phyloP scores from a whole-genome alignment of 1,284 basidiomycete genomes.

The Pseudozyma hubeiensis region DNA sequence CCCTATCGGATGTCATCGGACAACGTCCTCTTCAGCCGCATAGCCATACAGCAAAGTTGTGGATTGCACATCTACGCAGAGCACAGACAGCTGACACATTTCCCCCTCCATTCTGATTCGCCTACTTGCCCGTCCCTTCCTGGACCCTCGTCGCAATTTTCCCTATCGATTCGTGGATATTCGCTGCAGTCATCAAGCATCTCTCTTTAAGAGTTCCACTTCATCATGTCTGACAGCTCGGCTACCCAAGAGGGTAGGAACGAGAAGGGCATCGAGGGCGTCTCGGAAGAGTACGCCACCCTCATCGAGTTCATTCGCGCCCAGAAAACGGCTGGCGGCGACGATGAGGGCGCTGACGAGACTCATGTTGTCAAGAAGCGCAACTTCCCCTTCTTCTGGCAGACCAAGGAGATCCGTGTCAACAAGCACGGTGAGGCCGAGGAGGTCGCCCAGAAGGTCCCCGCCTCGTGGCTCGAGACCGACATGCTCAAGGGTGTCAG shows the following conservation, averaged over 20 bases:
- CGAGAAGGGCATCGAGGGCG: conserved; percentile 41
- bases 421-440: conserved; percentile 68
- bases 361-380: conserved; percentile 65
- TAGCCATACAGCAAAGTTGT: too few relatives aligned
- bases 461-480: conserved; percentile 71
- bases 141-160: background rate
- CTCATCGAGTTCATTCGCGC: conserved; percentile 66
- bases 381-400: conserved; percentile 62
- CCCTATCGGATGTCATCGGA: too few relatives aligned
- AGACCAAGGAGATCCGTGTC: conserved; percentile 65
- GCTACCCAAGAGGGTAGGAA: conserved; percentile 54
- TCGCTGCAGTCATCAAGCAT: background rate
- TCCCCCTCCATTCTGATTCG: too few relatives aligned
- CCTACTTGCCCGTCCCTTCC: too few relatives aligned
- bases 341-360: conserved; percentile 61
- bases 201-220: conserved; percentile 1
- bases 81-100: too few relatives aligned
- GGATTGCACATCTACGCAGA: too few relatives aligned
- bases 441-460: conserved; percentile 65
- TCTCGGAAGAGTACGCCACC: conserved; percentile 63
- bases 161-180: background rate
- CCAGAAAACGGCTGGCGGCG: conserved; percentile 53
- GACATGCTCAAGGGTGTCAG: conserved; percentile 71
- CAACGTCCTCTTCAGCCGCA: too few relatives aligned
- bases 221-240: conserved; percentile 52